Evolutionary conservation across 768 basidiomycete genomes (phyloP).

Genomic region (Ramaria rubella): DNA sequence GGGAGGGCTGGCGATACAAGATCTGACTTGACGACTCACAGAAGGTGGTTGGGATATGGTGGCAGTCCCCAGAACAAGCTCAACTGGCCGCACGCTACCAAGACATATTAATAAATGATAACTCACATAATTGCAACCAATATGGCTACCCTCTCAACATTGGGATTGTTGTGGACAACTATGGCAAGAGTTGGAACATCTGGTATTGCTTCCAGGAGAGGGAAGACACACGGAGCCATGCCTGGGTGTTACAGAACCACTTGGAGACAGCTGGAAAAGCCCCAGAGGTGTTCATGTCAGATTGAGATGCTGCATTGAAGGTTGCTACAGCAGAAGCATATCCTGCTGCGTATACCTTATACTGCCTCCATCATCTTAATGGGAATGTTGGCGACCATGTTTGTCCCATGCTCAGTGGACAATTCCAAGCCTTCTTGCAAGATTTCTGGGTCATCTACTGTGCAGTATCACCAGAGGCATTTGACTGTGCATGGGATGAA

Average conservation of each 20-base stretch:
- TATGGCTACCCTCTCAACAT: slow-evolving; percentile 3
- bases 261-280: slow-evolving; percentile 12
- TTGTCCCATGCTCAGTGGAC: not conserved
- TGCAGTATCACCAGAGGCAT: slow-evolving; percentile 25
- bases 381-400: slow-evolving; percentile 24
- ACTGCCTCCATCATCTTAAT: slow-evolving; percentile 27
- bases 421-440: slow-evolving; percentile 16
- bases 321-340: slow-evolving; percentile 12
- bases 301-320: slow-evolving; percentile 21
- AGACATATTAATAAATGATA: slow-evolving; percentile 7
- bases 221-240: slow-evolving; percentile 18
- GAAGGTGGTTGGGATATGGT: not conserved
- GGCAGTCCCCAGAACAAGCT: not conserved
- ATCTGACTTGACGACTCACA: slow-evolving; percentile 19
- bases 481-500: not conserved
- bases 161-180: not conserved
- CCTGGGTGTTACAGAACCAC: slow-evolving; percentile 24
- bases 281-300: slow-evolving; percentile 21
- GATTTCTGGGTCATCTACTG: slow-evolving; percentile 27
- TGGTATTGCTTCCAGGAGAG: slow-evolving; percentile 23
- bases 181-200: not conserved
- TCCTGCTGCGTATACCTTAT: slow-evolving; percentile 22
- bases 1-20: not conserved
- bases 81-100: not conserved
- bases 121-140: slow-evolving; percentile 1